These are phyloP conservation scores for Rutidosis leptorrhynchoides DNA, from an alignment of 129 eudicot genomes.

Conservation along the genomic window DNA sequence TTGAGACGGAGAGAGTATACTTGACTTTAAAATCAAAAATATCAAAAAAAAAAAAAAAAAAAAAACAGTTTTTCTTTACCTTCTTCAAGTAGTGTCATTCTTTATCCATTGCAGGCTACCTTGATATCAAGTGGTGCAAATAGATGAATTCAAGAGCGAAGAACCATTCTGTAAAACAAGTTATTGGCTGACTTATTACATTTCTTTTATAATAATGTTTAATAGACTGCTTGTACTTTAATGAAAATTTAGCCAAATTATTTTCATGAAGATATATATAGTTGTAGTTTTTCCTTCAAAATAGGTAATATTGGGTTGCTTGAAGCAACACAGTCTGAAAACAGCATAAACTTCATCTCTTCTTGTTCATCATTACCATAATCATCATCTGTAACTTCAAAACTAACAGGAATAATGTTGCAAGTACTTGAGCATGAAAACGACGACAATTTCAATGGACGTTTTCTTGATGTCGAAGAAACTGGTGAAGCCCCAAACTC, in stretches of 20 bases:
- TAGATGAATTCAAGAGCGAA: background rate
- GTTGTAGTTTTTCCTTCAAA: background rate
- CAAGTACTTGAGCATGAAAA: conserved; percentile 22
- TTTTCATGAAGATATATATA: background rate
- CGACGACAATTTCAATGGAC: background rate
- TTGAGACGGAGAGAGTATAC: background rate
- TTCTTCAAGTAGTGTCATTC: background rate
- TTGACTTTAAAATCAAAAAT: too few relatives aligned
- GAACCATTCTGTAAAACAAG: background rate
- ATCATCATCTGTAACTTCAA: conserved; percentile 18
- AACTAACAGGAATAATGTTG: conserved; percentile 15
- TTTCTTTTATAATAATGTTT: background rate
- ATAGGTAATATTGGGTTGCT: conserved; percentile 2
- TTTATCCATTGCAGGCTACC: background rate
- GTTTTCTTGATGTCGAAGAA: background rate
- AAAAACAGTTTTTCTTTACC: background rate
- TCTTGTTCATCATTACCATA: conserved; percentile 24
- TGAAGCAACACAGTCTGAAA: conserved; percentile 29
- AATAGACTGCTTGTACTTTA: background rate
- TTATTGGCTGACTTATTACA: background rate
- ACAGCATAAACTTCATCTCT: conserved; percentile 24
- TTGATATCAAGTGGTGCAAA: background rate
- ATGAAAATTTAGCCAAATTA: background rate
- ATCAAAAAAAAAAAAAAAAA: too few relatives aligned
- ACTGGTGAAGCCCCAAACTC: background rate